Conservation (phyloP, 2,329 filamentous ascomycete genomes). For the Nemania abortiva region DNA sequence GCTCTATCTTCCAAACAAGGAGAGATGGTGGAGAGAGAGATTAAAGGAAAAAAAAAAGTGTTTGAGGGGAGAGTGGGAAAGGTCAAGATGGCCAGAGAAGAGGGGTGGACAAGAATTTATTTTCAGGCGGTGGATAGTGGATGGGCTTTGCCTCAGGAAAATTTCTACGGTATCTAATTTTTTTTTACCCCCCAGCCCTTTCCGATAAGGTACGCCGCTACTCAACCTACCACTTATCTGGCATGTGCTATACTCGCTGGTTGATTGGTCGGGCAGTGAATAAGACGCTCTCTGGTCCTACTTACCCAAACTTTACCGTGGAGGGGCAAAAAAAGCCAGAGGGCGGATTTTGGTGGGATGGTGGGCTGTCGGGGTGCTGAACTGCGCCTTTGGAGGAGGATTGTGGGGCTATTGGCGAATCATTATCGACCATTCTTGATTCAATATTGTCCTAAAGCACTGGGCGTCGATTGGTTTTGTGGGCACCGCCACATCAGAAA, state of each 20-base stretch:
- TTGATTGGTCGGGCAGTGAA: conserved; percentile 27
- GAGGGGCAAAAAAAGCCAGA: conserved; percentile 32
- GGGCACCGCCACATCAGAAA: conserved; percentile 27
- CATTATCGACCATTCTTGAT: conserved; percentile 6
- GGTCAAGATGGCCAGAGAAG: conserved; percentile 17
- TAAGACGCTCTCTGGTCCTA: background rate
- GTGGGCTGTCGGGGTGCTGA: conserved; percentile 18
- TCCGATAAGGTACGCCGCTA: conserved; percentile 23
- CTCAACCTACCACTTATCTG: conserved; percentile 4
- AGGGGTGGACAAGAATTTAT: conserved; percentile 42
- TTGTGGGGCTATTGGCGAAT: conserved; percentile 27
- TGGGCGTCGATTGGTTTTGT: conserved; percentile 17
- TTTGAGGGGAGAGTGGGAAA: conserved; percentile 30
- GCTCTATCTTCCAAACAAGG: conserved; percentile 42
- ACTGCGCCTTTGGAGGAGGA: conserved; percentile 1
- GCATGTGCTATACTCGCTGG: conserved; percentile 12
- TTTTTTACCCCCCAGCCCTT: conserved; percentile 24
- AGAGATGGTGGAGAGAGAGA: conserved; percentile 23
- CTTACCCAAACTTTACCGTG: conserved; percentile 12
- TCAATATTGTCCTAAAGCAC: background rate
- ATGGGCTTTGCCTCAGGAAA: conserved; percentile 34
- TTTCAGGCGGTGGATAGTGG: conserved; percentile 35
- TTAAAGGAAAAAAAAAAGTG: conserved; percentile 35
- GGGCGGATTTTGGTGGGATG: conserved; percentile 33
- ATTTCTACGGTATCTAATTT: conserved; percentile 32